Base-by-base conservation (phyloP, 2,329 filamentous ascomycete genomes). In the Cordyceps sp. region DNA sequence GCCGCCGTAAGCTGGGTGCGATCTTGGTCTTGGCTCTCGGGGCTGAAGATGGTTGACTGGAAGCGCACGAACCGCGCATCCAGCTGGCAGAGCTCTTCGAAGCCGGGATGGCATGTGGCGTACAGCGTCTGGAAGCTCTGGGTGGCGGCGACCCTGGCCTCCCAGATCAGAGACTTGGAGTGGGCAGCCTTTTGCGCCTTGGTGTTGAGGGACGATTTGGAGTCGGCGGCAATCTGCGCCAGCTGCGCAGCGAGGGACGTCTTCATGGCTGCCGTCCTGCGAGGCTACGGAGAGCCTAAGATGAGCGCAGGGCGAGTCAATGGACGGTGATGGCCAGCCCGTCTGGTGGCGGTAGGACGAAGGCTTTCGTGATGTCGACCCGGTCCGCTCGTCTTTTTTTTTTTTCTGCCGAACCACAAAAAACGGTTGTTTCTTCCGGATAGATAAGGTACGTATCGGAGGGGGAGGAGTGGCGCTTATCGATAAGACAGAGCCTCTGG, bases 111-210 rank as follows among this genome's bases (percentile, higher is more conserved):
- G 50, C 88, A 96, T 51, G 93, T 72, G 35, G 79, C 72, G 53
- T 81, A 96, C 36, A 98, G 69, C 5, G 78, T 81, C 49, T 93
- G 82, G 54, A 88, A 93, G 47, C 78, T 90, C 60, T 99, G 90
- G 13, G 75, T 76, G 6, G 80, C 78, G 31, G 90, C 90, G 44
- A 88, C 67, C 49, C 76, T 73, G 37, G 81, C 70, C 45, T 93
- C 86, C 61, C 93, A 98, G 37, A 99, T 82, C 38, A 99, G 62
- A 33, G 90, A 98, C 56, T 94, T 88, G 41, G 83, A 83, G 59
- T 98, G 90, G 39, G 83, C 75, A 38, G 80, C 73, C 57, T 85
- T 88, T 60, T 94, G 85, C 47, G 86, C 83, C 59, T 92, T 93
- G 45, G 93, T 69, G 52, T 96, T 83, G 47, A 96, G 72, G 44